A percentile compares a stretch with the other conserved stretches of the same genome.
Conservation (phyloP, 176 grass and related monocot species). For the Saccharum officinarum region DNA sequence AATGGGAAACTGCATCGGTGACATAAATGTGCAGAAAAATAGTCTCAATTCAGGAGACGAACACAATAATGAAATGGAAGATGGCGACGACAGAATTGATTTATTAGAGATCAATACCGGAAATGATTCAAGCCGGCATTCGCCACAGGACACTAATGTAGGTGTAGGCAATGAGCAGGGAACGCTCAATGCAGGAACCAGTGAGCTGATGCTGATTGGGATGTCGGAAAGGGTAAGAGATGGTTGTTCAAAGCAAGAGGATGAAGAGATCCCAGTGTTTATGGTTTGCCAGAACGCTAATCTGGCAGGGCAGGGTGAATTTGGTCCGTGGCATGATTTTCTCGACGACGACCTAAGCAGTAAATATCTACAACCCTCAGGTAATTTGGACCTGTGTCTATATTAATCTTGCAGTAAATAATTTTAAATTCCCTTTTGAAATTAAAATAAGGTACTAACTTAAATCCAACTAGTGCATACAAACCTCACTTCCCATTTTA, state of each 20-base stretch:
- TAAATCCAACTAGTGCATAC: too few relatives aligned
- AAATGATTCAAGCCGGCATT: neutral
- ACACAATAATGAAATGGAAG: neutral
- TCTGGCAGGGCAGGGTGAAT: conserved; percentile 38
- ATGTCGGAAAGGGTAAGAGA: conserved; percentile 40
- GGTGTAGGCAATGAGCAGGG: neutral
- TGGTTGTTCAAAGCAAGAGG: conserved; percentile 59
- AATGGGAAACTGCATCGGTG: neutral
- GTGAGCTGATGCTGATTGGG: conserved; percentile 55
- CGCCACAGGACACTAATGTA: neutral
- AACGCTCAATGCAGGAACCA: conserved; percentile 3
- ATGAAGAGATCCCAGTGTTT: conserved; percentile 44
- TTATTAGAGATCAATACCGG: conserved; percentile 54
- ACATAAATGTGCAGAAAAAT: neutral
- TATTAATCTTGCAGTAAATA: neutral
- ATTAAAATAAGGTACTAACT: too few relatives aligned
- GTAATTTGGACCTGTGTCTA: conserved; percentile 17
- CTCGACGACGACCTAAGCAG: conserved; percentile 47
- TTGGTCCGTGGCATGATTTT: conserved; percentile 54
- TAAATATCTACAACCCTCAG: conserved; percentile 46
- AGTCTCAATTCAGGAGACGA: neutral
- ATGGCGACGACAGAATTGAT: conserved; percentile 15
- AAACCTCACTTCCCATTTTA: too few relatives aligned
- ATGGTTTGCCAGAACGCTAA: conserved; percentile 34
- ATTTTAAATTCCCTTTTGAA: neutral